These are phyloP conservation scores for Gossypium gossypioides DNA, from an alignment of 441 rosid genomes.

Conservation along the genomic window DNA sequence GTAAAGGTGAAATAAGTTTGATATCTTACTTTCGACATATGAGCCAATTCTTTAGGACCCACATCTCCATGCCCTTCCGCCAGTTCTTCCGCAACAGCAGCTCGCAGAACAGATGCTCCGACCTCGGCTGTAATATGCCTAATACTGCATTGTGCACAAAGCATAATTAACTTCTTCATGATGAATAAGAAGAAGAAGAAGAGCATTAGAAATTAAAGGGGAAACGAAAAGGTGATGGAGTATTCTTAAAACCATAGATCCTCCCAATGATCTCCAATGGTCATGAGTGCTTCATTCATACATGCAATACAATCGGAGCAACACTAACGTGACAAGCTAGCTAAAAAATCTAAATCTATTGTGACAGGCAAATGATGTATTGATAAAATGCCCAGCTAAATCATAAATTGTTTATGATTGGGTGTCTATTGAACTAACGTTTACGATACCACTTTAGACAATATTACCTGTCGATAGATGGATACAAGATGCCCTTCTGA, in stretches of 20 bases:
- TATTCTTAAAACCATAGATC: not conserved
- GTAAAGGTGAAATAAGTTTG: not conserved
- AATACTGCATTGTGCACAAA: conserved; percentile 42
- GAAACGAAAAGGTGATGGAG: too few species aligned
- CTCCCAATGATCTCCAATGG: not conserved
- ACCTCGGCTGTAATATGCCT: conserved; percentile 84
- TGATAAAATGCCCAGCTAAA: not conserved
- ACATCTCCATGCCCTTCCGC: conserved; percentile 84
- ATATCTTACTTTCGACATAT: conserved; percentile 68
- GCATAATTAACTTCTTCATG: not conserved
- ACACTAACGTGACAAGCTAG: too few species aligned
- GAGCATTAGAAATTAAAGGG: not conserved
- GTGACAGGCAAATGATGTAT: not conserved
- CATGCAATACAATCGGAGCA: not conserved
- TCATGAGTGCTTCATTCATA: not conserved
- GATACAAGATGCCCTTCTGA: conserved; percentile 68
- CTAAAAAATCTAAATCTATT: not conserved
- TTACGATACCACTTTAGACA: not conserved
- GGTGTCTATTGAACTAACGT: not conserved
- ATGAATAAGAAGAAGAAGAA: not conserved
- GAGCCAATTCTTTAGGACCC: conserved; percentile 58
- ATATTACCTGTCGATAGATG: conserved; percentile 65
- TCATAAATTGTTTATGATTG: not conserved
- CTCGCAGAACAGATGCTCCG: conserved; percentile 82
- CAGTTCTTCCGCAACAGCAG: conserved; percentile 66